Base-by-base conservation (phyloP, 345 rosid species). In the Populus ilicifolia region DNA sequence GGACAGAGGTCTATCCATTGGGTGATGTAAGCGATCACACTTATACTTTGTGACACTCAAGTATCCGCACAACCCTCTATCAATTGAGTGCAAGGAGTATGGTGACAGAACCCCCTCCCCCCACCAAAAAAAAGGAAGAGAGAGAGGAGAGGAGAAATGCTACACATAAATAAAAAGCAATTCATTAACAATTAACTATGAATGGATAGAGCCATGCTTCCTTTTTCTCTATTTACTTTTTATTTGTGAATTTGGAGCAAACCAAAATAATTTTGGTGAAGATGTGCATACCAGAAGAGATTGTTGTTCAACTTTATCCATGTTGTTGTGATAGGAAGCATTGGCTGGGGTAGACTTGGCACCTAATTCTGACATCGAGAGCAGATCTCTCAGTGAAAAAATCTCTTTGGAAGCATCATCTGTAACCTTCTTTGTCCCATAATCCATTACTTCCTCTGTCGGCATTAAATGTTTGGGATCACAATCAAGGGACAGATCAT, bases 341-440 rank as follows among this genome's bases (percentile, higher is more conserved):
- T 56, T 50, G 77, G 72, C 21, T 38, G 43, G 41, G 21, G 83
- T 52, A 56, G 73, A 79, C 20, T 78, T 82, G 56, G 67, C 56
- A 61, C 74, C 75, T 77, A 69, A 73, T 52, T 82, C 73, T 44
- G 80, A 75, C 70, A 83, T 80, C 63, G 86, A 80, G 44, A 88
- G 82, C 77, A 88, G 71, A 68, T 86, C 89, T 80, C 84, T 86
- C 61, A 89, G 85, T 36, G 92, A 86, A 64, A 83, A 39, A 75
- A 38, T 52, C 35, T 76, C 84, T 48, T 78, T 74, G 11, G 76
- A 72, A 6, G 23, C 36, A 65, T 74, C 82, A 78, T 74, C 69
- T 68, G 72, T 25, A 46, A 30, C 48, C 67, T 59, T 74, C 64
- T 81, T 69, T 11, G 23, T 74, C 13, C 67, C 66, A 73, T 39